A percentile compares a stretch with the other conserved stretches of the same genome.
These are phyloP conservation scores for Saururus chinensis DNA, from an alignment of 164 flowering plant species.

Conservation along the genomic window DNA sequence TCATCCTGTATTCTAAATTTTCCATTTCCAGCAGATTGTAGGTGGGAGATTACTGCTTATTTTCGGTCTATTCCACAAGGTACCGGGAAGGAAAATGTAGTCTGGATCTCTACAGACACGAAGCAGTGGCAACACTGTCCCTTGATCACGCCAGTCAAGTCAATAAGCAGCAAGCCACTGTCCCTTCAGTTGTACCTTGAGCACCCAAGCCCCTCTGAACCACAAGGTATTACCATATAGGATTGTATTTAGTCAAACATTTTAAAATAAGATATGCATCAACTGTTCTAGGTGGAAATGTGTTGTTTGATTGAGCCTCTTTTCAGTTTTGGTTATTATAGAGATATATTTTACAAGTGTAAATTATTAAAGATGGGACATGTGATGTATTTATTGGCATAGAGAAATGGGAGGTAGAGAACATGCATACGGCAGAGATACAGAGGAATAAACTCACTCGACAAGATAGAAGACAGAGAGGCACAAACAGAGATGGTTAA, in stretches of 20 bases:
- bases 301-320: too few species aligned
- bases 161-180: constrained; percentile 66
- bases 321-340: too few species aligned
- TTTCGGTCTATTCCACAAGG: constrained; percentile 51
- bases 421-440: too few species aligned
- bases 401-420: too few species aligned
- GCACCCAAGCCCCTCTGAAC: constrained; percentile 28
- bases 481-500: too few species aligned
- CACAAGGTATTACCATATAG: not conserved
- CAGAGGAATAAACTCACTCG: too few species aligned
- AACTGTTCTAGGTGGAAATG: too few species aligned
- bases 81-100: constrained; percentile 42
- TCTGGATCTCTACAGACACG: constrained; percentile 80
- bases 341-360: too few species aligned
- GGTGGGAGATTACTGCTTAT: constrained; percentile 84
- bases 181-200: constrained; percentile 74
- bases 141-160: constrained; percentile 74
- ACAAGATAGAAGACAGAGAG: too few species aligned
- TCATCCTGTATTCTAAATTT: not conserved
- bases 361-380: too few species aligned
- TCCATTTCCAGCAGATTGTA: constrained; percentile 41
- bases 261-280: too few species aligned
- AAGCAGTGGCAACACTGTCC: constrained; percentile 86
- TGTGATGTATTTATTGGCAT: too few species aligned
- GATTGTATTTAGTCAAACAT: not conserved